phyloP scores from a whole-genome alignment of 371 early-diverging fungal genomes.

The Mortierella sp. region DNA sequence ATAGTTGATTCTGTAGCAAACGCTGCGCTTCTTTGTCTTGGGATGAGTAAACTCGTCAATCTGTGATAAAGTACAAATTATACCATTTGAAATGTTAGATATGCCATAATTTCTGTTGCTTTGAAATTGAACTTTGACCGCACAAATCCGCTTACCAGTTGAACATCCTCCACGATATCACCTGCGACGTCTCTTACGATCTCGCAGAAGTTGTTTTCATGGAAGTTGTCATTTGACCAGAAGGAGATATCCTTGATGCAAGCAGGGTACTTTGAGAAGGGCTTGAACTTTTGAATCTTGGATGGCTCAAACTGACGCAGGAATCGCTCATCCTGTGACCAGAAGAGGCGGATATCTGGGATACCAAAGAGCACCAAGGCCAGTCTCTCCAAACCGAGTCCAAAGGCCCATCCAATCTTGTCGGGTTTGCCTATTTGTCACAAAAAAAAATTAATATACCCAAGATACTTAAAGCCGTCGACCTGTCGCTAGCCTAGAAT shows the following conservation, averaged over 20 bases:
- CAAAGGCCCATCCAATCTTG: constrained; percentile 97
- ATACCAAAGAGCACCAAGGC: constrained; percentile 97
- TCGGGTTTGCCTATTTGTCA: constrained; percentile 70
- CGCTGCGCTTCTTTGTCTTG: constrained; percentile 83
- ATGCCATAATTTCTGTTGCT: too few relatives aligned
- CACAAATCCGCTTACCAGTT: constrained; percentile 81
- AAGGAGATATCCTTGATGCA: constrained; percentile 97
- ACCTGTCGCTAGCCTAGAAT: too few relatives aligned
- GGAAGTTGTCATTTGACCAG: constrained; percentile 79
- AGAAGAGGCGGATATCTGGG: constrained; percentile 97
- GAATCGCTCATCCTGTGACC: constrained; percentile 94
- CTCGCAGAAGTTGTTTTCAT: constrained; percentile 95
- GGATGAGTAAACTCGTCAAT: constrained; percentile 91
- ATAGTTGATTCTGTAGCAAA: constrained; percentile 94
- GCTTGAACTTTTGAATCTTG: constrained; percentile 74
- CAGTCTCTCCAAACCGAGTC: constrained; percentile 96
- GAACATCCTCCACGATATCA: constrained; percentile 92
- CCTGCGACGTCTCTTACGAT: constrained; percentile 92
- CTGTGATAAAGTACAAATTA: constrained; percentile 49
- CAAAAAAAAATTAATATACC: too few relatives aligned
- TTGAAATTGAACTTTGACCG: too few relatives aligned
- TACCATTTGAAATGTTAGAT: background rate
- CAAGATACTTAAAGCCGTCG: too few relatives aligned
- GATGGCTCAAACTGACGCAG: constrained; percentile 83
- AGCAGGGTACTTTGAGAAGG: constrained; percentile 86